phyloP scores from a whole-genome alignment of 164 flowering plant species.

The Protea cynaroides region DNA sequence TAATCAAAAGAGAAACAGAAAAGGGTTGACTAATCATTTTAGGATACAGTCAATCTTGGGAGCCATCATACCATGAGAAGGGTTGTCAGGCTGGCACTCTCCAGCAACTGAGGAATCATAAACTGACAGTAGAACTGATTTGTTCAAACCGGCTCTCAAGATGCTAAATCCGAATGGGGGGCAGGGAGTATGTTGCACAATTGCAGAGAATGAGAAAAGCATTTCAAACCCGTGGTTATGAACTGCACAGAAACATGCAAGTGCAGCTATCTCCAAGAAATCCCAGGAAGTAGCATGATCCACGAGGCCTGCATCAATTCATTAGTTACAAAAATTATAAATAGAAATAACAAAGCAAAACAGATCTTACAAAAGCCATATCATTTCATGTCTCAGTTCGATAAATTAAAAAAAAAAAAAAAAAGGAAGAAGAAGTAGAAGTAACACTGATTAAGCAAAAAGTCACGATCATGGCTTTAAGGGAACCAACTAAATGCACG shows the following conservation, averaged over 20 bases:
- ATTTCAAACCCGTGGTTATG: slow-evolving; percentile 90
- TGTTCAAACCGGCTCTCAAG: slow-evolving; percentile 90
- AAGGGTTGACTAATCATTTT: background rate
- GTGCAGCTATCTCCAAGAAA: slow-evolving; percentile 66
- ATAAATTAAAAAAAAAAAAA: background rate
- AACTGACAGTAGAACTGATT: slow-evolving; percentile 87
- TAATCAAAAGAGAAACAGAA: background rate
- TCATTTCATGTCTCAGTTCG: background rate
- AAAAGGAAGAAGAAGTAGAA: no score
- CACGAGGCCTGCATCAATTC: slow-evolving; percentile 60
- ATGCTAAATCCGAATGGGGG: slow-evolving; percentile 91
- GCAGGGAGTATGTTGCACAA: slow-evolving; percentile 76
- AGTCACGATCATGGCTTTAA: background rate
- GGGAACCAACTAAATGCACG: background rate
- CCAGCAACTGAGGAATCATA: slow-evolving; percentile 49
- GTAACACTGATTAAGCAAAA: background rate
- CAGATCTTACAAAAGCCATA: no score
- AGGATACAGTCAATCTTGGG: slow-evolving; percentile 4
- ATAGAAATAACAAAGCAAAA: background rate
- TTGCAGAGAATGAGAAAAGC: slow-evolving; percentile 81
- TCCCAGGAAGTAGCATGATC: slow-evolving; percentile 60
- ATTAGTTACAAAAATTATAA: background rate
- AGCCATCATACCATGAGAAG: slow-evolving; percentile 63
- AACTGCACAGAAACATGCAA: slow-evolving; percentile 80
- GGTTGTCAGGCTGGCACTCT: slow-evolving; percentile 25